Evolutionary conservation across 305 asterid genomes (phyloP).

Genomic region (Solanum chacoense): DNA sequence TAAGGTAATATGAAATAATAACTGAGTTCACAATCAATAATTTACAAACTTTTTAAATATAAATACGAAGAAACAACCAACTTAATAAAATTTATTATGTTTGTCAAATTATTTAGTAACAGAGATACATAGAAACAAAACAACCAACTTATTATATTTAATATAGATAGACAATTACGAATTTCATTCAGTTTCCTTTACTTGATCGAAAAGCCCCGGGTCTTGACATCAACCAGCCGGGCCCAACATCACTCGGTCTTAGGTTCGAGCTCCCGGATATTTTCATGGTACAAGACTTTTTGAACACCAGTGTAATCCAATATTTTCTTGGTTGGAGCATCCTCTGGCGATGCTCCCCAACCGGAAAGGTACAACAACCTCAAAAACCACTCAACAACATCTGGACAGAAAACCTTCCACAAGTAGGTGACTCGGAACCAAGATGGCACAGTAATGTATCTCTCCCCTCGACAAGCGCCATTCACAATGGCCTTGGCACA

Average conservation of each 20-base stretch:
- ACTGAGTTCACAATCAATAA: not conserved
- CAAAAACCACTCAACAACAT: slow-evolving; percentile 40
- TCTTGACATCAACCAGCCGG: not conserved
- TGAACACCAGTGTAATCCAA: slow-evolving; percentile 35
- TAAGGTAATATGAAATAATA: not conserved
- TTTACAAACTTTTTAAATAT: not conserved
- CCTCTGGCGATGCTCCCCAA: slow-evolving; percentile 15
- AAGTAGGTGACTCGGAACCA: slow-evolving; percentile 43
- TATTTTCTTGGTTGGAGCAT: slow-evolving; percentile 38
- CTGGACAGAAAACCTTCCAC: slow-evolving; percentile 54
- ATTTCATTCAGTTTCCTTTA: not conserved
- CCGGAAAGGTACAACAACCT: slow-evolving; percentile 26
- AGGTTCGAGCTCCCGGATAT: slow-evolving; percentile 10
- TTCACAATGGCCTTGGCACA: slow-evolving; percentile 52
- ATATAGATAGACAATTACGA: not conserved
- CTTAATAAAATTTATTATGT: not conserved
- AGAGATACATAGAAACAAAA: not conserved
- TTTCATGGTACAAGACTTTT: slow-evolving; percentile 42
- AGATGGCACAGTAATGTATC: slow-evolving; percentile 49
- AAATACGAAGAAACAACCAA: not conserved
- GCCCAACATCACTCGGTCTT: slow-evolving; percentile 20
- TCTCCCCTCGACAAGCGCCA: slow-evolving; percentile 48
- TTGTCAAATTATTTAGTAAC: not conserved
- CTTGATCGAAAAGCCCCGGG: not conserved
- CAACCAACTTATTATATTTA: not conserved